phyloP scores from a whole-genome alignment of 306 rosid species.

The Citrullus mucosospermus region DNA sequence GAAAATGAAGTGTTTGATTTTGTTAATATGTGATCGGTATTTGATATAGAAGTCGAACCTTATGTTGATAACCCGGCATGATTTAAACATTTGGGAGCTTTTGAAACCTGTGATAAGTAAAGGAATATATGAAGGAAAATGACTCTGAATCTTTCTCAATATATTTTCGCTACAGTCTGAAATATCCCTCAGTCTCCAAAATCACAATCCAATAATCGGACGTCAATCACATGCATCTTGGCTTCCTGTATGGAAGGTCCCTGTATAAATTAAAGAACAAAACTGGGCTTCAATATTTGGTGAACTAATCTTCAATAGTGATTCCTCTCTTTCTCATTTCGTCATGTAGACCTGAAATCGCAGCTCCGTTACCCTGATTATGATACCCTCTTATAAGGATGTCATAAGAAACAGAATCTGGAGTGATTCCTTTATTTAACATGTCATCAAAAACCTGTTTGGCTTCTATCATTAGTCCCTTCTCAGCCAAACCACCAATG shows the following conservation, averaged over 20 bases:
- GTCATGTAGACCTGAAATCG: conserved; percentile 14
- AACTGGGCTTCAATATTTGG: not conserved
- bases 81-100: not conserved
- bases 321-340: conserved; percentile 24
- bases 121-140: not conserved
- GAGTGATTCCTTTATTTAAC: conserved; percentile 21
- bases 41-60: not conserved
- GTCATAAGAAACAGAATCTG: conserved; percentile 18
- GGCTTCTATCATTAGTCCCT: conserved; percentile 31
- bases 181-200: not conserved
- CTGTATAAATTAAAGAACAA: not conserved
- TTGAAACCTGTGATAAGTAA: not conserved
- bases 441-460: conserved; percentile 22
- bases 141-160: not conserved
- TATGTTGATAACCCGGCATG: not conserved
- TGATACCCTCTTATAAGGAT: conserved; percentile 25
- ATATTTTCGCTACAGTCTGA: not conserved
- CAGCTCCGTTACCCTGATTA: conserved; percentile 15
- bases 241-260: not conserved
- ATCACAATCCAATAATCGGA: not conserved
- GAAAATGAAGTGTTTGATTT: not conserved
- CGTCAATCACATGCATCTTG: not conserved
- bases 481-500: conserved; percentile 18
- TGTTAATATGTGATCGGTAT: not conserved
- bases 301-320: not conserved